Conservation (phyloP, 2,329 filamentous ascomycete species). For the Paecilomyces sp. region DNA sequence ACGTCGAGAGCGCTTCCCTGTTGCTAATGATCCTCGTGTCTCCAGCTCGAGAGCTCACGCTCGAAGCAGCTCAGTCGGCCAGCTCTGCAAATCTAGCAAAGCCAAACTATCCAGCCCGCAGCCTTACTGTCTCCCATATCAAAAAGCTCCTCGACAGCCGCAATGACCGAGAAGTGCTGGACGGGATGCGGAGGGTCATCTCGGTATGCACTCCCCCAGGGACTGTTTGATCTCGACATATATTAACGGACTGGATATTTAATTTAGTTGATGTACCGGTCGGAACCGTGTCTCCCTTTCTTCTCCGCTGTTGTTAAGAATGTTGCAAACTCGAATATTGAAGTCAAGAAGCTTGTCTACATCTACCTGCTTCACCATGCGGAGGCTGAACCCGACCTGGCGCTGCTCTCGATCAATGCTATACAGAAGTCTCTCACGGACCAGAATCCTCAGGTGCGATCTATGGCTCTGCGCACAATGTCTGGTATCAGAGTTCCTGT, state of each 20-base stretch:
- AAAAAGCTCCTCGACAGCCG: conserved; percentile 93
- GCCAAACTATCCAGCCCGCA: conserved; percentile 54
- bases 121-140: conserved; percentile 72
- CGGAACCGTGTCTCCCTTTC: conserved; percentile 80
- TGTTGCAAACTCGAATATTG: conserved; percentile 84
- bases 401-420: conserved; percentile 93
- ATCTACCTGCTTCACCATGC: conserved; percentile 97
- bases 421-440: conserved; percentile 97
- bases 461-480: conserved; percentile 92
- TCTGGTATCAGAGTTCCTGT: conserved; percentile 94
- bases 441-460: conserved; percentile 79
- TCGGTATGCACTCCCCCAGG: conserved; percentile 50
- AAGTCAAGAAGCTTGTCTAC: conserved; percentile 97
- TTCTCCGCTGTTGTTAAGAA: conserved; percentile 99
- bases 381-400: conserved; percentile 90
- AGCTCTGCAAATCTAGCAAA: conserved; percentile 47
- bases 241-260: conserved; percentile 2
- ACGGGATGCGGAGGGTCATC: conserved; percentile 82
- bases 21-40: conserved; percentile 12
- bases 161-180: conserved; percentile 84
- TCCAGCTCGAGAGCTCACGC: conserved; percentile 86
- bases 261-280: conserved; percentile 86
- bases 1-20: conserved; percentile 1
- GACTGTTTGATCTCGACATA: conserved; percentile 9
- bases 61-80: conserved; percentile 91